Percentiles rank a stretch among this genome's conserved stretches.
These are phyloP conservation scores for Aspergillus jensenii DNA, from an alignment of 2,329 filamentous ascomycete species.

Conservation along the genomic window DNA sequence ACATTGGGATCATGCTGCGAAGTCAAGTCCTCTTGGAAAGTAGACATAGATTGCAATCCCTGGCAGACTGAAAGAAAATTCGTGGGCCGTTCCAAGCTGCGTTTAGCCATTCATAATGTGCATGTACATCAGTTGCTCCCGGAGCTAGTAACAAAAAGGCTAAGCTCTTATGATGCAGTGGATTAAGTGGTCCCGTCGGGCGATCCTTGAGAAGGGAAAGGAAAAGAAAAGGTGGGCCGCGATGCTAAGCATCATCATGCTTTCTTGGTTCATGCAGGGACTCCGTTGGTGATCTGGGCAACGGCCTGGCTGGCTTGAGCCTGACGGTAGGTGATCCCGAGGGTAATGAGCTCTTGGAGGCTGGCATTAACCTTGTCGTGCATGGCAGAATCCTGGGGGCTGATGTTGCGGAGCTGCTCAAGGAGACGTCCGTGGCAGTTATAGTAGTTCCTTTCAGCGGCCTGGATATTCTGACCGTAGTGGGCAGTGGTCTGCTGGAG, in stretches of 20 bases:
- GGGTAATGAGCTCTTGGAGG: constrained; percentile 44
- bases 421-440: constrained; percentile 41
- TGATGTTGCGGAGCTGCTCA: constrained; percentile 40
- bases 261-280: constrained; percentile 30
- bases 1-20: background rate
- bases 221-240: background rate
- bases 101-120: background rate
- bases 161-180: background rate
- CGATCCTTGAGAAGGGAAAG: background rate
- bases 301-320: constrained; percentile 43
- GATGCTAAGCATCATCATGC: background rate
- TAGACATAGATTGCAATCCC: constrained; percentile 3
- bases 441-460: constrained; percentile 43
- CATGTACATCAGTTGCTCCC: background rate
- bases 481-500: constrained; percentile 32
- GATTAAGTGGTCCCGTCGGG: background rate
- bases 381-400: constrained; percentile 40
- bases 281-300: constrained; percentile 33
- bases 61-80: background rate
- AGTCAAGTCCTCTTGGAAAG: background rate
- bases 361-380: constrained; percentile 47
- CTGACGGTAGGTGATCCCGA: constrained; percentile 44
- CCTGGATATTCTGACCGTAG: constrained; percentile 42
- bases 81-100: background rate
- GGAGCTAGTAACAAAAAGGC: background rate